Evolutionary conservation across 441 rosid genomes (phyloP).

Genomic region (Manihot esculenta): DNA sequence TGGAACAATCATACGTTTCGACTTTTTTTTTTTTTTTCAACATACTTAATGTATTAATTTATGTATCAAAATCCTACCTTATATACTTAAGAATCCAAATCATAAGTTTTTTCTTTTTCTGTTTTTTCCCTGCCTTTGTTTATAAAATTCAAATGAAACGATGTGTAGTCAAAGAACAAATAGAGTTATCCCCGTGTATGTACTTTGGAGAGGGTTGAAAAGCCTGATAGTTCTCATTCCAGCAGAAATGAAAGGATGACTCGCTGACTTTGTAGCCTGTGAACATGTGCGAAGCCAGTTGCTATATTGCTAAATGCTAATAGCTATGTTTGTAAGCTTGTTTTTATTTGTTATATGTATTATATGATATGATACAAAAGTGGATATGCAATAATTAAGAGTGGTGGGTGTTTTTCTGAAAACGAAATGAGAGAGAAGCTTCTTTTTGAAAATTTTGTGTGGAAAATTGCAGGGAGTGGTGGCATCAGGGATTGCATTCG

Average conservation of each 20-base stretch:
- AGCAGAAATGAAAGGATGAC: not conserved
- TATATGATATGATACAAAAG: constrained; percentile 6
- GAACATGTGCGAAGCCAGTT: not conserved
- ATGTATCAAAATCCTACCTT: no score
- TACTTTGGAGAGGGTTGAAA: not conserved
- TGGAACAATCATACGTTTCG: no score
- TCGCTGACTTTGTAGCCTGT: constrained; percentile 1
- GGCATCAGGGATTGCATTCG: constrained; percentile 97
- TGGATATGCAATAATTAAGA: constrained; percentile 24
- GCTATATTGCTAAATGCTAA: not conserved
- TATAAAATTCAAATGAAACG: not conserved
- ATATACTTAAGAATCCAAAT: no score
- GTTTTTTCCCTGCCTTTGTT: no score
- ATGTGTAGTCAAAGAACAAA: not conserved
- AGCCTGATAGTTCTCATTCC: not conserved
- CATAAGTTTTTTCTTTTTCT: no score
- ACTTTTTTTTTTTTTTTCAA: no score
- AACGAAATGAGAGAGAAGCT: constrained; percentile 22
- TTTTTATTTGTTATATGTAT: not conserved
- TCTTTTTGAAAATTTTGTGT: constrained; percentile 1
- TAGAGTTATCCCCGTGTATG: not conserved
- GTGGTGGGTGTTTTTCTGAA: constrained; percentile 17
- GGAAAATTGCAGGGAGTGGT: constrained; percentile 75
- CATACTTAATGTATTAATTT: no score
- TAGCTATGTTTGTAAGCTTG: not conserved